Conservation (phyloP, 176 grass and related monocot species). For the Pontederia paniculata region DNA sequence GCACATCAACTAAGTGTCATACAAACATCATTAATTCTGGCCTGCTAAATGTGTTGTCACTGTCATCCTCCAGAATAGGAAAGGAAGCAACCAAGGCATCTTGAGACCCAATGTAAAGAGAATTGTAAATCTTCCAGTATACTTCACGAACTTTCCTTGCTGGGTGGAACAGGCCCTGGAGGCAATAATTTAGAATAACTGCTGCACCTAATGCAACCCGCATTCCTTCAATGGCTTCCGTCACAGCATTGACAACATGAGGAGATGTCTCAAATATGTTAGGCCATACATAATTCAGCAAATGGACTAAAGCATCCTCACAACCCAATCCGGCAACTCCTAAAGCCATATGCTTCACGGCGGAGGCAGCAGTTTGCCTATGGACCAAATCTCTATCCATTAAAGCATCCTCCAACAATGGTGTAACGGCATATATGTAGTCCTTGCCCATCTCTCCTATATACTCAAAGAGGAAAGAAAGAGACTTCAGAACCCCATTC, state of each 20-base stretch:
- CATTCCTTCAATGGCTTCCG: constrained; percentile 96
- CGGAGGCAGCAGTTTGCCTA: constrained; percentile 85
- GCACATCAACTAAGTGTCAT: constrained; percentile 16
- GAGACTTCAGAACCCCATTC: constrained; percentile 94
- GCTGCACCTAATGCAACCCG: constrained; percentile 81
- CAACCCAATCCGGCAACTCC: constrained; percentile 92
- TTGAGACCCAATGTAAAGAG: constrained; percentile 79
- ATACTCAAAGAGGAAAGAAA: constrained; percentile 95
- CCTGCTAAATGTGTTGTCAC: constrained; percentile 43
- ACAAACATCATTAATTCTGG: constrained; percentile 74
- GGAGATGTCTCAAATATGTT: constrained; percentile 96
- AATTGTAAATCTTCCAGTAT: constrained; percentile 99
- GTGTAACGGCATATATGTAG: constrained; percentile 92
- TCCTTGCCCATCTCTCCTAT: constrained; percentile 99
- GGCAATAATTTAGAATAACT: constrained; percentile 85
- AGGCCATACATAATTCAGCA: constrained; percentile 89
- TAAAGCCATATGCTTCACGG: constrained; percentile 92
- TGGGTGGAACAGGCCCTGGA: constrained; percentile 94
- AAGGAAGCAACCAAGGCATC: constrained; percentile 83
- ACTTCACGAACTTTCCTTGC: constrained; percentile 92
- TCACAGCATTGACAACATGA: constrained; percentile 92
- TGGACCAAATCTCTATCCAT: constrained; percentile 97
- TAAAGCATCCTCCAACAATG: constrained; percentile 90
- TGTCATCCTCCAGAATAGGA: constrained; percentile 54
- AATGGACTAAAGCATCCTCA: constrained; percentile 96